Base-by-base conservation (phyloP, 495 filamentous ascomycete genomes). In the Filosporella fistucella region DNA sequence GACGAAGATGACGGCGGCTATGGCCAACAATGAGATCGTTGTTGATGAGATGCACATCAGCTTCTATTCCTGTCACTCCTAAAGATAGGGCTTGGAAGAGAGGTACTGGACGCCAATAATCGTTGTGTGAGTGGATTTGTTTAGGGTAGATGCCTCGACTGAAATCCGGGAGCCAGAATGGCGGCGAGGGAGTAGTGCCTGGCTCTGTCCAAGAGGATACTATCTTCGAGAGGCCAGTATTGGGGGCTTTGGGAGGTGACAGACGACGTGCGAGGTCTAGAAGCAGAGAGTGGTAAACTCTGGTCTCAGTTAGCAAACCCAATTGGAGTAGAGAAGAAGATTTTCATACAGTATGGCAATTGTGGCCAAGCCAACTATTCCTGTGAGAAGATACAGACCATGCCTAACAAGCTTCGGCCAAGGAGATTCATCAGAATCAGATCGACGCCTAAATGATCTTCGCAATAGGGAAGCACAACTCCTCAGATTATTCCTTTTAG, bases 21-120 rank as follows among this genome's bases (percentile, higher is more conserved):
- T 84, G 80, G 4, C 76, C 78, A n/a, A 84, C 75, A 54, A 69
- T 82, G 1, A 87, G 69, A 14, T 80, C 76, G 11, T 36, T 37
- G n/a, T 48, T 39, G 23, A 51, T 23, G 7, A 82, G 68, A 77
- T 81, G 85, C 14, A 85, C 73, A 64, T 87, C 83, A 1, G 80
- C 83, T 65, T 87, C 82, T 12, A 82, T 77, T 3, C 78, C 74
- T 18, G 75, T 76, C 56, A 78, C 82, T 20, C 83, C 82, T 34
- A 68, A 69, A 46, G 70, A 74, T 1, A 78, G 22, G 1, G 64
- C 74, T 8, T 68, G 68, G 45, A 72, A 77, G 35, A 76, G 70
- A 21, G 73, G 75, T 3, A 74, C 59, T 41, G 16, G 39, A 5
- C 45, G 44, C 49, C 54, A 52, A 24, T 52, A 52, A 20, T 52